Evolutionary conservation across 2,329 filamentous ascomycete genomes (phyloP).

Genomic region (Lecanosticta acicola): DNA sequence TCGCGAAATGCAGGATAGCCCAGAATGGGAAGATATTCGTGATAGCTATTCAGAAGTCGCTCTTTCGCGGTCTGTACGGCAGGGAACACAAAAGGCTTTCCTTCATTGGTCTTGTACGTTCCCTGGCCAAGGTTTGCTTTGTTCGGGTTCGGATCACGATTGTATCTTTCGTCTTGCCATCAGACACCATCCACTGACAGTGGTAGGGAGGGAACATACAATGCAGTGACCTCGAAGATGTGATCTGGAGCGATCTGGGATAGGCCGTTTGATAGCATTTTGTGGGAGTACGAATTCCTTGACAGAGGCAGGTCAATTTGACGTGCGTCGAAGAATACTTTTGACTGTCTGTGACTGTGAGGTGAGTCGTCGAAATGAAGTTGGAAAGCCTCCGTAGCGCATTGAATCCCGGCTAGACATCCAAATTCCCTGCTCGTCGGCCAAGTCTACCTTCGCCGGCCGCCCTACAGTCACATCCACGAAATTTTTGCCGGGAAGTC

Average conservation of each 20-base stretch:
- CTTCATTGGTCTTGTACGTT: conserved; percentile 94
- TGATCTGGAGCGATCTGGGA: background rate
- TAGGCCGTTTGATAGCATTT: background rate
- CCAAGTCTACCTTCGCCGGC: background rate
- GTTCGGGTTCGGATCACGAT: conserved; percentile 67
- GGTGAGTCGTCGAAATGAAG: background rate
- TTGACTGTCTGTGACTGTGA: too few species aligned
- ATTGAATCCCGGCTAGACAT: background rate
- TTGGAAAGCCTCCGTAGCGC: background rate
- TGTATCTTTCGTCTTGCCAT: background rate
- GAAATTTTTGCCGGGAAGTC: background rate
- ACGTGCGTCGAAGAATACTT: background rate
- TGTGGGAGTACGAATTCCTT: background rate
- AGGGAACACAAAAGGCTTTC: conserved; percentile 94
- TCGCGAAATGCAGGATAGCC: conserved; percentile 90
- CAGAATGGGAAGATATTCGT: conserved; percentile 96
- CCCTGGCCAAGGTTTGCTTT: conserved; percentile 99
- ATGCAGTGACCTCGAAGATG: background rate
- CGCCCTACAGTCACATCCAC: background rate
- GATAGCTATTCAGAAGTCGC: conserved; percentile 71
- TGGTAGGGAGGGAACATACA: background rate
- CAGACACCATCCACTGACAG: too few species aligned
- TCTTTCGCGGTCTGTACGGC: conserved; percentile 65
- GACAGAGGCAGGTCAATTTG: background rate
- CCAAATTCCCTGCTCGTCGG: background rate